phyloP scores from a whole-genome alignment of 2,329 filamentous ascomycete genomes.

The Fusarium multiceps region DNA sequence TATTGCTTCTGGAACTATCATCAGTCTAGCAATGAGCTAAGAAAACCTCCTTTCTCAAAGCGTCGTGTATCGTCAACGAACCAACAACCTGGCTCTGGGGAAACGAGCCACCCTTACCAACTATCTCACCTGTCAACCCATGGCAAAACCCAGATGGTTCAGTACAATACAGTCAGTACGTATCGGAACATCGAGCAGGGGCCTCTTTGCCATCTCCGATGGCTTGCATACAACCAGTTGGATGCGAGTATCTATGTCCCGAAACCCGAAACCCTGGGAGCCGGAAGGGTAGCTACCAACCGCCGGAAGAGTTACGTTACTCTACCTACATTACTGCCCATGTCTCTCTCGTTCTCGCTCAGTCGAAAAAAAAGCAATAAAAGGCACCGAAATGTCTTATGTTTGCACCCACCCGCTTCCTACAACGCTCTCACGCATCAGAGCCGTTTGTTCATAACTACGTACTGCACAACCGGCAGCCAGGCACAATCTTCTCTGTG shows the following conservation, averaged over 20 bases:
- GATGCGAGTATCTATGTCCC: background rate
- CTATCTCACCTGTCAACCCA: background rate
- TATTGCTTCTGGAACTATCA: constrained; percentile 14
- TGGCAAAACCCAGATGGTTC: background rate
- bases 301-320: background rate
- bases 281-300: constrained; percentile 8
- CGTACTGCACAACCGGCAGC: constrained; percentile 3
- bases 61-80: constrained; percentile 6
- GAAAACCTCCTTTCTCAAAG: background rate
- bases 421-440: constrained; percentile 1
- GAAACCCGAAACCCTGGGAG: constrained; percentile 7
- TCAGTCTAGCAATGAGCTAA: background rate
- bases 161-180: background rate
- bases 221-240: constrained; percentile 20
- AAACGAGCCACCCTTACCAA: constrained; percentile 2
- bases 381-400: background rate
- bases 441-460: background rate
- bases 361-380: constrained; percentile 15
- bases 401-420: constrained; percentile 12
- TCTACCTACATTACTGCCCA: background rate
- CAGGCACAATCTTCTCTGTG: constrained; percentile 14
- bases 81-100: constrained; percentile 15
- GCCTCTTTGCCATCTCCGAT: constrained; percentile 13
- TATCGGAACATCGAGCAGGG: background rate
- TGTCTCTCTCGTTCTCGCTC: background rate